Evolutionary conservation across 2,329 filamentous ascomycete genomes (phyloP).

Genomic region (Diaporthe sp.): DNA sequence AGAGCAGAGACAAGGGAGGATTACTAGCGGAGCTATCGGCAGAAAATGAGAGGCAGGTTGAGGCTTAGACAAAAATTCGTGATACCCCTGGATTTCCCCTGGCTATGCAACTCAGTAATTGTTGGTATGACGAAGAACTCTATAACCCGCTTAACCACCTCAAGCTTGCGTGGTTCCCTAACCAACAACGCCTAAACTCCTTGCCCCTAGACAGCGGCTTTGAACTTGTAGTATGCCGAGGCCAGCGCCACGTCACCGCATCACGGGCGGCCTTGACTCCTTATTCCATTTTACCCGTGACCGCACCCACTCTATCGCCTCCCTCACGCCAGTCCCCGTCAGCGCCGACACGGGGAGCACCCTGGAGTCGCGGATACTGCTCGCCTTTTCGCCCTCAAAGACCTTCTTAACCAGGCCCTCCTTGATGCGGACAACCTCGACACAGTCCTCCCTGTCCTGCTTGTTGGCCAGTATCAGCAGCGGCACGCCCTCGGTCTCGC

Average conservation of each 20-base stretch:
- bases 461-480: conserved; percentile 96
- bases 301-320: conserved; percentile 97
- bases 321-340: conserved; percentile 86
- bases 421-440: conserved; percentile 97
- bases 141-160: neutral
- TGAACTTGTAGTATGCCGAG: conserved; percentile 24
- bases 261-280: conserved; percentile 90
- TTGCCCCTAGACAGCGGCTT: conserved; percentile 10
- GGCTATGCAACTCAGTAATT: conserved; percentile 30
- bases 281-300: conserved; percentile 97
- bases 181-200: conserved; percentile 2
- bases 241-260: conserved; percentile 73
- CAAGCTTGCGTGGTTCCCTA: neutral
- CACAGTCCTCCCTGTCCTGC: conserved; percentile 96
- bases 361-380: conserved; percentile 87
- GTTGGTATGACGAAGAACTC: conserved; percentile 12
- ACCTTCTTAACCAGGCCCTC: conserved; percentile 96
- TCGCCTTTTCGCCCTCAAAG: conserved; percentile 93
- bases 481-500: conserved; percentile 91
- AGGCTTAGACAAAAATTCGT: conserved; percentile 46
- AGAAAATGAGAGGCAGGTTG: conserved; percentile 81
- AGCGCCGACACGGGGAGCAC: conserved; percentile 94
- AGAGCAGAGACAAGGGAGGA: conserved; percentile 83
- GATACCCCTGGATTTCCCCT: conserved; percentile 53
- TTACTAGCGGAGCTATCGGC: conserved; percentile 83